phyloP scores from a whole-genome alignment of 352 stramenopile genomes.

The Phytophthora pinifolia region DNA sequence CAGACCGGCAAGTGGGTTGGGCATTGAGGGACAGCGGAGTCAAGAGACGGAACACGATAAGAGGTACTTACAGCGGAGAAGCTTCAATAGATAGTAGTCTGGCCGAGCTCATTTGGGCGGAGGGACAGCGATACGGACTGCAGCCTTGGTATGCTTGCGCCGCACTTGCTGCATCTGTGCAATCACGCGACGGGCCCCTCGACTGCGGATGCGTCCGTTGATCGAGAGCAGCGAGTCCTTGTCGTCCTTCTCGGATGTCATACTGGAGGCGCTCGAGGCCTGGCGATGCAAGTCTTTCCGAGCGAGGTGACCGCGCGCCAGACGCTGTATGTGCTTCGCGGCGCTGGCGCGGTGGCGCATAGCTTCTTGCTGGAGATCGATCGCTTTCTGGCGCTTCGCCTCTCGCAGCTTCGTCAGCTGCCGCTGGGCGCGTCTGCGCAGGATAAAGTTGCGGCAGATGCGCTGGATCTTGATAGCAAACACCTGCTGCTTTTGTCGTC shows the following conservation, averaged over 20 bases:
- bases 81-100: neutral
- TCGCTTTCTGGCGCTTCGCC: conserved; percentile 16
- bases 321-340: conserved; percentile 48
- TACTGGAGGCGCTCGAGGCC: conserved; percentile 33
- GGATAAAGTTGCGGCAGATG: conserved; percentile 29
- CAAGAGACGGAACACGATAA: conserved; percentile 12
- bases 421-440: conserved; percentile 31
- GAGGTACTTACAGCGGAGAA: no score
- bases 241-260: conserved; percentile 30
- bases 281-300: conserved; percentile 38
- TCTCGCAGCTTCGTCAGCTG: conserved; percentile 32
- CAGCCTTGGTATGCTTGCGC: conserved; percentile 44
- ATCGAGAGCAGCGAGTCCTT: conserved; percentile 33
- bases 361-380: conserved; percentile 26
- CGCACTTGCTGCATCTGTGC: conserved; percentile 37
- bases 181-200: conserved; percentile 29
- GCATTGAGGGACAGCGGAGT: conserved; percentile 4
- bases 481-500: conserved; percentile 31
- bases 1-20: neutral
- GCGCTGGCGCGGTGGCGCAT: conserved; percentile 27
- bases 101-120: conserved; percentile 14
- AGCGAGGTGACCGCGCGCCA: conserved; percentile 35
- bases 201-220: conserved; percentile 24
- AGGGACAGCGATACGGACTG: conserved; percentile 24
- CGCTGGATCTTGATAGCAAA: conserved; percentile 52